Evolutionary conservation across 345 rosid genomes (phyloP), one percentile per base, ranked within the genome.

Genomic region (Brassica napus): DNA sequence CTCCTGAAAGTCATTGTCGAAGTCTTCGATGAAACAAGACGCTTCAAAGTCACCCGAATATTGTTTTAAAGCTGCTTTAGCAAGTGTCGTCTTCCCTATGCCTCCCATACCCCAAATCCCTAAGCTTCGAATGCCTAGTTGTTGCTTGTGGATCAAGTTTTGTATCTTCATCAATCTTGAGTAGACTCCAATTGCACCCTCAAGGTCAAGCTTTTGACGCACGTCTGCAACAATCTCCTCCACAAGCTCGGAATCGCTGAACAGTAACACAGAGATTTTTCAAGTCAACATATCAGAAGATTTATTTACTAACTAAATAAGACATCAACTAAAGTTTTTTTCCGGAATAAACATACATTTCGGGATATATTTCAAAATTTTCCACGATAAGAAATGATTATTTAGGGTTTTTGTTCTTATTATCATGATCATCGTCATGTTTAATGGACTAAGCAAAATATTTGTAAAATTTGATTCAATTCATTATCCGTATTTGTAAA

Each of bases 61-160:
- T 31, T 69, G 49, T 3, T 61, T 6, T 14, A 69, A 77, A 21
- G 54, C 7, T 44, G 68, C 80, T 68, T 75, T 4, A 34, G 79
- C 79, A 58, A 77, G 63, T n/a, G 6, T 23, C 0, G 80, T 69
- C 37, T 77, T 77, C 26, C 80, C 80, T 69, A 77, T 31, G 8
- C 80, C 80, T 26, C 52, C 35, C 80, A 61, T 69, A 69, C 80
- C 74, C 15, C 52, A 77, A 68, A 77, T 4, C 11, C 80, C 80
- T 77, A 77, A 9, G 35, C 63, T 60, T 21, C 10, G n/a, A 5
- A 77, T 28, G 5, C 74, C 69, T 68, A 47, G 30, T 21, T 0
- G 54, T 77, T 77, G 80, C 74, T 69, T 77, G 74, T 10, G 15
- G 5, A 77, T 0, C 54, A 77, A 47, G 74, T 59, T 68, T 76